Base-by-base conservation (phyloP, 192 early-diverging fungal species). In the Rhizophagus clarus region DNA sequence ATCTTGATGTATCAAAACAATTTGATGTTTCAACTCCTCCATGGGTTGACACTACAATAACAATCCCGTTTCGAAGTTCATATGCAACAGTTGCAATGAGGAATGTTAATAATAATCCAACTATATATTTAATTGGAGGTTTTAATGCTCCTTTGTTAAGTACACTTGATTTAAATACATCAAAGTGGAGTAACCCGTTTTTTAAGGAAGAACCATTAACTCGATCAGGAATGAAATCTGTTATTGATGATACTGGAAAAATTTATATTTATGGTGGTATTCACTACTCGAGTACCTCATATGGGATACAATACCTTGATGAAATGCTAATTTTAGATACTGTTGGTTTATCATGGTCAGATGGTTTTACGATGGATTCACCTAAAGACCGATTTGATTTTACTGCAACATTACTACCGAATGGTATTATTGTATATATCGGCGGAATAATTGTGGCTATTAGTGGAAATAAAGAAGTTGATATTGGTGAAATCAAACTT, bases 261-360 rank as follows among this genome's bases (percentile, higher is more conserved):
- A 69, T 69, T 69, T 69, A 34, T 69, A 34, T 69, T 34, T 69
- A 15, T 69, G 67, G 67, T 22, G 67, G 32, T 22, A 22, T 2
- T 69, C 1, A 6, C 67, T 4, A 37, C 32, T 11, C 5, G 15
- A 32, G 12, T 40, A 32, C 32, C 32, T 32, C 32, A n/a, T 63
- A 22, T 28, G 3, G 20, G 14, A 34, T 34, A 37, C 29, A 20
- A 28, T 69, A 22, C 4, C 4, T 4, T 40, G 40, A 69, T 40
- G 11, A 34, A 34, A 69, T 40, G 34, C 6, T 20, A 34, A 34
- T 40, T 34, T 32, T 40, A 9, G 17, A 69, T 69, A 20, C 20
- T 22, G 32, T 20, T 32, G 32, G 12, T 34, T 37, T 69, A 6
- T 34, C 32, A 20, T 69, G 67, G 67, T 37, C 32, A 4, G 7